These are phyloP conservation scores for Zancudomyces culisetae DNA, from an alignment of 371 early-diverging fungal species.

Conservation along the genomic window DNA sequence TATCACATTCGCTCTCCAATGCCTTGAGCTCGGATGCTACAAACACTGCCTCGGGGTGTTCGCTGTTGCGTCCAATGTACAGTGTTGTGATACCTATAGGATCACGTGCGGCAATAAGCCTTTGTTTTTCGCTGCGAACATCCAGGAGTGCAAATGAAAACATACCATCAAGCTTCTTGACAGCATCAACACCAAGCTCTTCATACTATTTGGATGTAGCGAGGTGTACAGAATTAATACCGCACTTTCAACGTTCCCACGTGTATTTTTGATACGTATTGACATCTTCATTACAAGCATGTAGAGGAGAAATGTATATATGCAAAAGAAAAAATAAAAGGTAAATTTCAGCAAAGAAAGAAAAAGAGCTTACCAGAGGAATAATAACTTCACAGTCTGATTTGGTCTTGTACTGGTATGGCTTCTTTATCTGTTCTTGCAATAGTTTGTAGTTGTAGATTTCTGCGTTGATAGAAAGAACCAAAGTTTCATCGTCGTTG, in stretches of 20 bases:
- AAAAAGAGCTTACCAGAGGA: conserved; percentile 46
- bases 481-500: conserved; percentile 59
- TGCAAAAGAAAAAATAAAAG: not conserved
- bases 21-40: conserved; percentile 88
- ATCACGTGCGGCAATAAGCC: conserved; percentile 80
- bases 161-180: conserved; percentile 81
- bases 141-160: conserved; percentile 87
- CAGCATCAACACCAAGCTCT: conserved; percentile 59
- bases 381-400: conserved; percentile 94
- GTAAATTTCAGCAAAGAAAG: not conserved
- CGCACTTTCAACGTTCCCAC: too few species aligned
- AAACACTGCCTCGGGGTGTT: conserved; percentile 69
- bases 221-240: too few species aligned
- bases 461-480: conserved; percentile 88
- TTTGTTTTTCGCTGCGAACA: conserved; percentile 36
- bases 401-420: conserved; percentile 63
- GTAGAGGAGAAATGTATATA: not conserved
- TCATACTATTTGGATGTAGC: conserved; percentile 50
- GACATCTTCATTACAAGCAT: too few species aligned
- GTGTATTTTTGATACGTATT: too few species aligned
- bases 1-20: conserved; percentile 83
- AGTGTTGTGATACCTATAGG: conserved; percentile 94
- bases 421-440: conserved; percentile 45
- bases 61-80: conserved; percentile 74
- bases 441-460: conserved; percentile 92